Evolutionary conservation across 2,329 filamentous ascomycete species (phyloP).

Genomic region (Monilinia vaccinii-corymbosi): DNA sequence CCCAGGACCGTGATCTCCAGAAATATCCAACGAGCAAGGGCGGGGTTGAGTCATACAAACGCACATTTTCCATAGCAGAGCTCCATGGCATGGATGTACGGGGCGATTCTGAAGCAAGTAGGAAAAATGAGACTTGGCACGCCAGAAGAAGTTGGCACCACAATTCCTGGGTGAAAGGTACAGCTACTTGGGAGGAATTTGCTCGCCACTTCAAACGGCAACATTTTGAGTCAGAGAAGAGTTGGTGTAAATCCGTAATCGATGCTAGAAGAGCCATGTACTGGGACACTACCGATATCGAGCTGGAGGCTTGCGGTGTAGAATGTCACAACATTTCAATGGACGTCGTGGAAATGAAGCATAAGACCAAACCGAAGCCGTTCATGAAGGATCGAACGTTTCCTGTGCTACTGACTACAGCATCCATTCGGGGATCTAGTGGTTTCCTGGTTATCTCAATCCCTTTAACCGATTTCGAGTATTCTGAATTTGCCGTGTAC

Average conservation of each 20-base stretch:
- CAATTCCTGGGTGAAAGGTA: constrained; percentile 40
- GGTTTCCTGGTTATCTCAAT: constrained; percentile 51
- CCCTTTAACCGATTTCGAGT: constrained; percentile 37
- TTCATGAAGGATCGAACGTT: constrained; percentile 54
- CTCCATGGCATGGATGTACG: constrained; percentile 33
- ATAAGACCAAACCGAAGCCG: constrained; percentile 48
- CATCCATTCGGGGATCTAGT: constrained; percentile 30
- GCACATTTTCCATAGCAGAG: constrained; percentile 37
- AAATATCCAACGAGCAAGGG: constrained; percentile 40
- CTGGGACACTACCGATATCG: constrained; percentile 39
- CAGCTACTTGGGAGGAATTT: constrained; percentile 58
- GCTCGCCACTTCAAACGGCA: constrained; percentile 46
- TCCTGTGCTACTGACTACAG: constrained; percentile 53
- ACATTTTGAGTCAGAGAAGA: constrained; percentile 47
- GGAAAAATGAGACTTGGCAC: constrained; percentile 50
- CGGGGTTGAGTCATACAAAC: constrained; percentile 44
- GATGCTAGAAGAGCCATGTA: constrained; percentile 34
- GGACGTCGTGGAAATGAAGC: constrained; percentile 54
- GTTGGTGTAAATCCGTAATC: constrained; percentile 49
- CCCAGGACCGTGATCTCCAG: constrained; percentile 39
- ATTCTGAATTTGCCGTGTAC: constrained; percentile 26
- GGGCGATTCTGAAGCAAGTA: constrained; percentile 23
- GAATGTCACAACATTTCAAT: constrained; percentile 41
- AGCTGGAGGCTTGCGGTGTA: constrained; percentile 31
- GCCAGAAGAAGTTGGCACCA: constrained; percentile 54